These are phyloP conservation scores for Dianthus caryophyllus DNA, from an alignment of 148 eudicot species.

Conservation along the genomic window DNA sequence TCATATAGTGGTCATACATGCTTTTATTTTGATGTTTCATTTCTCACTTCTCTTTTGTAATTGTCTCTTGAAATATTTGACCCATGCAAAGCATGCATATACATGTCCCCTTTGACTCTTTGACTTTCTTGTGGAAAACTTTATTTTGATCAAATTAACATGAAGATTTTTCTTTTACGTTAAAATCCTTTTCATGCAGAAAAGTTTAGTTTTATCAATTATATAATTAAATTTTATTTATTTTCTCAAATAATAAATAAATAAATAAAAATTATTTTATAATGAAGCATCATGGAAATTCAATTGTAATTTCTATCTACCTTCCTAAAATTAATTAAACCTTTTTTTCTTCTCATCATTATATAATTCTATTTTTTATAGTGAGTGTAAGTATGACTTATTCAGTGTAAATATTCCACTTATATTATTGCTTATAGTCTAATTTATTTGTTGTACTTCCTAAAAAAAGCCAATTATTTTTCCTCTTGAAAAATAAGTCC, in stretches of 20 bases:
- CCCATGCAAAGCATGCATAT: too few relatives aligned
- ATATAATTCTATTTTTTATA: not conserved
- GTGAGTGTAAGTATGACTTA: too few relatives aligned
- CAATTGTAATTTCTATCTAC: conserved; percentile 11
- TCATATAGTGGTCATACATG: conserved; percentile 4
- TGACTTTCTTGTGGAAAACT: conserved; percentile 10
- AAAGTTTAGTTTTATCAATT: too few relatives aligned
- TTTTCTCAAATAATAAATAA: too few relatives aligned
- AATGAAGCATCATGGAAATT: conserved; percentile 8
- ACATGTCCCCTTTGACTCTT: not conserved
- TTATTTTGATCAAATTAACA: too few relatives aligned
- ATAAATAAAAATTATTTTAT: not conserved
- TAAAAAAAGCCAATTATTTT: not conserved
- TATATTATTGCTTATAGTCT: not conserved
- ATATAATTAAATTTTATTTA: too few relatives aligned
- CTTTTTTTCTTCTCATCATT: not conserved
- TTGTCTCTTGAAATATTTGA: too few relatives aligned
- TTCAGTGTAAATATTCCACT: too few relatives aligned
- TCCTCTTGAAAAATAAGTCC: not conserved
- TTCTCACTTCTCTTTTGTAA: not conserved
- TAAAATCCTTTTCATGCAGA: too few relatives aligned
- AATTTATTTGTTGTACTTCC: not conserved
- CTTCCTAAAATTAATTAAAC: too few relatives aligned
- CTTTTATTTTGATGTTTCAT: too few relatives aligned
- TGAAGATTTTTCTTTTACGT: too few relatives aligned